These are phyloP conservation scores for Pseudogymnoascus sp. DNA, from an alignment of 2,329 filamentous ascomycete genomes.

Conservation along the genomic window DNA sequence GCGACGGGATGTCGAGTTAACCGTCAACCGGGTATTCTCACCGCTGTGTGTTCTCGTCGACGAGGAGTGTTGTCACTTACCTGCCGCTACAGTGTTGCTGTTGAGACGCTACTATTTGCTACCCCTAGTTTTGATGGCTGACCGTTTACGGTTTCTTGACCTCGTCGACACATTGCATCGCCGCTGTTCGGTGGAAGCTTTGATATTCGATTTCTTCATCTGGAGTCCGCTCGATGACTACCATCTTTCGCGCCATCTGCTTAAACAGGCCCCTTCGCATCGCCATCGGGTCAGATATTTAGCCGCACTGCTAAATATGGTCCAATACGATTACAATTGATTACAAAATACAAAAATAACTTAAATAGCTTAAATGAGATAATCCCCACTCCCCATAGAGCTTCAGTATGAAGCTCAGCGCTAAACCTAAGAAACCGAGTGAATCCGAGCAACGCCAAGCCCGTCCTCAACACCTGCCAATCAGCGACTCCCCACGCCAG, in stretches of 20 bases:
- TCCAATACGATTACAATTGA: not conserved
- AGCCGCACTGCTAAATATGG: not conserved
- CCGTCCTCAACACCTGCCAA: not conserved
- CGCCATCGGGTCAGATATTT: not conserved
- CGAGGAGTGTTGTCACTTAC: not conserved
- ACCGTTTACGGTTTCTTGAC: no score
- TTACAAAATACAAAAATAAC: not conserved
- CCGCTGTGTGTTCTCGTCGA: not conserved
- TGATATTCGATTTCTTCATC: no score
- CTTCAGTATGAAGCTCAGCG: not conserved
- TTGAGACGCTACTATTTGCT: not conserved
- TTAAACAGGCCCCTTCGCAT: no score
- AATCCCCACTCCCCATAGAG: not conserved
- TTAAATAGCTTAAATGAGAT: not conserved
- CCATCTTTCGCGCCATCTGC: no score
- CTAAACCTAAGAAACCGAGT: not conserved
- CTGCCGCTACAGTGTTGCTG: not conserved
- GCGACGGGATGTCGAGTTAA: no score
- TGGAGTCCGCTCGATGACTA: no score
- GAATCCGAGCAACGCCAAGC: slow-evolving; percentile 3
- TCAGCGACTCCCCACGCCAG: not conserved
- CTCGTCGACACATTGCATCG: no score
- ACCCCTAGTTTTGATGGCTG: no score
- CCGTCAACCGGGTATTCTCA: no score
- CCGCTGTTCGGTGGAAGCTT: no score